Percentiles rank a stretch among this genome's conserved stretches.
Conservation (phyloP, 805 yeast genomes). For the Starmerella vaccinii region DNA sequence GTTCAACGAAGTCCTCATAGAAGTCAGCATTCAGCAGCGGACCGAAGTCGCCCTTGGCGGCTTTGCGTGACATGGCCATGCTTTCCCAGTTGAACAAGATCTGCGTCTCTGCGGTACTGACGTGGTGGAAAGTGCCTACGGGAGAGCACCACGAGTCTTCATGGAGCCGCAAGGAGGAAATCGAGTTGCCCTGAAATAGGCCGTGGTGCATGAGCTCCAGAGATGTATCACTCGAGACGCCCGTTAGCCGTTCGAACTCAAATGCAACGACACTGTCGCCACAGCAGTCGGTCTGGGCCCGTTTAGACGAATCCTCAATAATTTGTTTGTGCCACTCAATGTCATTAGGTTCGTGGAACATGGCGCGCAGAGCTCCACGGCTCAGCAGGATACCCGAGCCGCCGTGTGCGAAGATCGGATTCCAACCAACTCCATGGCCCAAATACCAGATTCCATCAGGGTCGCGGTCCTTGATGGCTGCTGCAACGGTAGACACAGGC, state of each 20-base stretch:
- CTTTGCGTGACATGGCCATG: constrained; percentile 15
- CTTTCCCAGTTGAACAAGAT: constrained; percentile 27
- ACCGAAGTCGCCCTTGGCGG: neutral
- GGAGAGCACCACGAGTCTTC: constrained; percentile 28
- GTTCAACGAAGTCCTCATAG: constrained; percentile 29
- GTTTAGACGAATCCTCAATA: constrained; percentile 21
- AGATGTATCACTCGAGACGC: constrained; percentile 13
- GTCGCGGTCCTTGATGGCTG: constrained; percentile 23
- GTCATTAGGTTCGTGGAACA: constrained; percentile 22
- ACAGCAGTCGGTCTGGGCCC: constrained; percentile 27
- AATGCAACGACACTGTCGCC: constrained; percentile 32
- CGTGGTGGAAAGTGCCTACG: constrained; percentile 31
- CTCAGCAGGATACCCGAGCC: constrained; percentile 33
- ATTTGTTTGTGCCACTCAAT: constrained; percentile 3
- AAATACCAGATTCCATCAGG: constrained; percentile 28
- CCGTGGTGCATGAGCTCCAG: constrained; percentile 13
- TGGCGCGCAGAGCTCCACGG: constrained; percentile 27
- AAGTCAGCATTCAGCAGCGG: constrained; percentile 26
- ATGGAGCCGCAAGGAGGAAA: constrained; percentile 16
- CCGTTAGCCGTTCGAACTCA: constrained; percentile 22
- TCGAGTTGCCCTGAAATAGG: constrained; percentile 30
- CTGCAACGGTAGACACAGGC: constrained; percentile 26
- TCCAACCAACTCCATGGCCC: constrained; percentile 25
- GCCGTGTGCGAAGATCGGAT: constrained; percentile 32
- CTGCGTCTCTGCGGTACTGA: constrained; percentile 26